Base-by-base conservation (phyloP, 169 alveolate species). In the Cryptosporidium tyzzeri region DNA sequence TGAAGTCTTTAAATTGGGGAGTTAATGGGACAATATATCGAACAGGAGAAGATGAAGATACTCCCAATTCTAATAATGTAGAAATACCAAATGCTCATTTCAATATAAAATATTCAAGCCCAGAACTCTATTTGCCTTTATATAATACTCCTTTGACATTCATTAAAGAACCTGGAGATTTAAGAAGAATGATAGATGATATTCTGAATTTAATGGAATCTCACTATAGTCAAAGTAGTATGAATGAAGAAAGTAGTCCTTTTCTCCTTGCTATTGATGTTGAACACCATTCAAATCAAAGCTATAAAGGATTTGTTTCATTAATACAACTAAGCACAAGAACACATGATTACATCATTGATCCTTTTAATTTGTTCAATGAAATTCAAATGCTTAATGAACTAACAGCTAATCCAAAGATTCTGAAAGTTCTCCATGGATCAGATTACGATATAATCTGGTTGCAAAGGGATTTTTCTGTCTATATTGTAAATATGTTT, bases 391-490 rank as follows among this genome's bases (percentile, higher is more conserved):
- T 84, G 69, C 93, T 98, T 62, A 95, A 94, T 71, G 93, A 74
- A n/a, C 91, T 97, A 41, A 96, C 98, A 62, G 94, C 98, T 14
- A 95, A 98, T 93, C 99, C 99, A 3, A 87, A 92, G 31, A 97
- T 97, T 16, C 94, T 97, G n/a, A 98, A 98, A 93, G 96, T 98
- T 12, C 91, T 97, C 35, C 99, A 98, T 93, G 98, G 99, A 37
- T 96, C 99, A 33, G 97, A 95, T 71, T 93, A 91, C 85, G 98
- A 97, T 91, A 91, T 97, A 37, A 70, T 93, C 59, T 96, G 98
- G 98, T 93, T 98, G 21, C 97, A 98, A 93, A 95, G 97, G 89
- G 99, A 98, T 93, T 97, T 98, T 86, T 97, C 98, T 26, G 92
- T 98, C 16, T 97, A 97, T 92, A 93, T 98, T 18, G 99, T 97